These are phyloP conservation scores for Paramecium octaurelia DNA, from an alignment of 73 alveolate species.

Conservation along the genomic window DNA sequence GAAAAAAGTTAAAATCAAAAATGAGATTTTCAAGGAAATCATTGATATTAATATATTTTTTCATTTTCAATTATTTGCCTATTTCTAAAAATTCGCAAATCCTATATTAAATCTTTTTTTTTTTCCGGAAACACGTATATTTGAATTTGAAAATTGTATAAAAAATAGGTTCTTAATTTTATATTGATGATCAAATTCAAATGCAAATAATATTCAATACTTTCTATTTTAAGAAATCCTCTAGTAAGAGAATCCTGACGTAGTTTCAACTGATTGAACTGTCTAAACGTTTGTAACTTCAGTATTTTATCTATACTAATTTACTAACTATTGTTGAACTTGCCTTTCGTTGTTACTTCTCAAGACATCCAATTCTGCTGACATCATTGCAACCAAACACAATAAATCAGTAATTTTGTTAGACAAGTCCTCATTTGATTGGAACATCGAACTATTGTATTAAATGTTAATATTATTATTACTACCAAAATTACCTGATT, in stretches of 20 bases:
- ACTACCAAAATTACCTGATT: background rate
- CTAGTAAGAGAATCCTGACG: background rate
- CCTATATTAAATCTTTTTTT: background rate
- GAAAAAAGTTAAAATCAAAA: background rate
- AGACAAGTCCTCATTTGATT: background rate
- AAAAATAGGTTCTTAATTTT: background rate
- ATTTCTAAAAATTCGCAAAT: background rate
- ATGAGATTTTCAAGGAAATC: background rate
- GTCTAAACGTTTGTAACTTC: background rate
- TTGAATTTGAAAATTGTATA: background rate
- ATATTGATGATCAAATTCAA: background rate
- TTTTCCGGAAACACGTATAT: too few species aligned
- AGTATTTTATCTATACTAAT: background rate
- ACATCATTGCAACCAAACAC: slow-evolving; percentile 33
- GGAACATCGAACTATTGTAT: background rate
- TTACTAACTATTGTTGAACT: background rate
- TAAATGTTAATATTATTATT: background rate
- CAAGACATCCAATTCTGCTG: slow-evolving; percentile 27
- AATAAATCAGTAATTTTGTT: slow-evolving; percentile 22
- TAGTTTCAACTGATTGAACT: background rate
- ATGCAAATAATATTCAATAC: background rate
- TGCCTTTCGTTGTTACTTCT: background rate
- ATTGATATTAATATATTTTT: background rate
- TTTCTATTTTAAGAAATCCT: background rate
- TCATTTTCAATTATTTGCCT: background rate